Conservation (phyloP, 306 rosid species). For the Alnus rubra region DNA sequence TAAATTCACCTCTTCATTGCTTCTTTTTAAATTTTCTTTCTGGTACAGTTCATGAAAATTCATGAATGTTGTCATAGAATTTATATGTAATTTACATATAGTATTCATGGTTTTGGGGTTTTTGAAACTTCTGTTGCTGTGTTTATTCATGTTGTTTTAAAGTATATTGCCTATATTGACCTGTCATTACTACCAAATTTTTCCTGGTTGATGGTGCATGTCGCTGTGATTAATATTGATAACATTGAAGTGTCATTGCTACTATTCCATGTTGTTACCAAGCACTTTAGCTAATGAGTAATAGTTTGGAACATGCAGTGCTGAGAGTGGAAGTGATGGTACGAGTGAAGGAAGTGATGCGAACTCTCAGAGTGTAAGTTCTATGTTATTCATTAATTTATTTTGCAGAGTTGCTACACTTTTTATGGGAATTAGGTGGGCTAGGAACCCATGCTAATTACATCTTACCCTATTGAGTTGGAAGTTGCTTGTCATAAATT, state of each 20-base stretch:
- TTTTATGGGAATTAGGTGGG: background rate
- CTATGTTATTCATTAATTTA: conserved; percentile 13
- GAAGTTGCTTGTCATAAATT: background rate
- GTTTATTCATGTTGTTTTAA: background rate
- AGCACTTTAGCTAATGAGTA: conserved; percentile 40
- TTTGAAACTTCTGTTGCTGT: background rate
- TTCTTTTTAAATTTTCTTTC: background rate
- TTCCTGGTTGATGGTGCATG: background rate
- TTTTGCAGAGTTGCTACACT: conserved; percentile 14
- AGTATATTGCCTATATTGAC: background rate
- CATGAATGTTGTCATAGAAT: conserved; percentile 1
- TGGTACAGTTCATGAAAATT: background rate
- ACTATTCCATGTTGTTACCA: conserved; percentile 17
- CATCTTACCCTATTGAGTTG: background rate
- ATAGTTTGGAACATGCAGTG: conserved; percentile 61
- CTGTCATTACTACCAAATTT: background rate
- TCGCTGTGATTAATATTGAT: background rate
- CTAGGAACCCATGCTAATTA: background rate
- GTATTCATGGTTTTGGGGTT: background rate
- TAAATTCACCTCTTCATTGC: background rate
- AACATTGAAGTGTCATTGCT: conserved; percentile 23
- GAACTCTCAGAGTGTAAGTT: conserved; percentile 87
- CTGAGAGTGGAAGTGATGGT: conserved; percentile 93
- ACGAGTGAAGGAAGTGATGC: conserved; percentile 95
- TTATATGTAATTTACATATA: background rate